Evolutionary conservation across 2,329 filamentous ascomycete species (phyloP), one percentile per base, ranked within the genome.

Genomic region (Cercospora zeae-maydis): DNA sequence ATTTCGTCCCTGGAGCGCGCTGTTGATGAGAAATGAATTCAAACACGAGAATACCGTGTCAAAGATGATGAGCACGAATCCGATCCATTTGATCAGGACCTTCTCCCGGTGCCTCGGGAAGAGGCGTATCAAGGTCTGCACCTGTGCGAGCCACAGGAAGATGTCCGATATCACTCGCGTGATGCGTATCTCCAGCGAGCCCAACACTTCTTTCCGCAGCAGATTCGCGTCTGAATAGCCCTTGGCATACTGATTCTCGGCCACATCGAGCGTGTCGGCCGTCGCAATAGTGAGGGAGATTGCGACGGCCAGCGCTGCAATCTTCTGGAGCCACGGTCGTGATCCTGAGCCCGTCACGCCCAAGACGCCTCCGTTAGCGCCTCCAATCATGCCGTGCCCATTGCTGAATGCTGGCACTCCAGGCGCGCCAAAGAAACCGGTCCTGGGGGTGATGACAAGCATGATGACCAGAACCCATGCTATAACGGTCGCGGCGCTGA

Each of bases 41-140:
- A 98, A 84, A 53, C 90, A 92, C 72, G 90, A 93, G 76, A 99
- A 99, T 10, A 93, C 86, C 47, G 93, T 88, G 74, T 98, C 93
- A 63, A 97, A 83, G 0, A 92, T 86, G 72, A 99, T 97, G 62
- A 99, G 84, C 2, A 90, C 92, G 74, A 98, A 97, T 1, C 93
- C 95, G 14, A 93, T 92, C 93, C 93, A 99, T 79, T 98, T 98
- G 79, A 99, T 99, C 69, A 98, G 91, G 58, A 98, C 88, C 78
- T 98, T 98, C 78, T 99, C 95, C 73, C 96, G 91, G 73, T 98
- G 93, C 34, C 95, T 91, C 7, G 95, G 95, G 70, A 99, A 99
- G 1, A 99, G 82, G 58, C 95, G 89, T 70, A 98, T 98, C 62
- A 99, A 79, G 0, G 95, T 99, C 79, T 99, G 95, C 1, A 96